Evolutionary conservation across 768 basidiomycete genomes (phyloP).

Genomic region (Strobilomyces echinocephalus): DNA sequence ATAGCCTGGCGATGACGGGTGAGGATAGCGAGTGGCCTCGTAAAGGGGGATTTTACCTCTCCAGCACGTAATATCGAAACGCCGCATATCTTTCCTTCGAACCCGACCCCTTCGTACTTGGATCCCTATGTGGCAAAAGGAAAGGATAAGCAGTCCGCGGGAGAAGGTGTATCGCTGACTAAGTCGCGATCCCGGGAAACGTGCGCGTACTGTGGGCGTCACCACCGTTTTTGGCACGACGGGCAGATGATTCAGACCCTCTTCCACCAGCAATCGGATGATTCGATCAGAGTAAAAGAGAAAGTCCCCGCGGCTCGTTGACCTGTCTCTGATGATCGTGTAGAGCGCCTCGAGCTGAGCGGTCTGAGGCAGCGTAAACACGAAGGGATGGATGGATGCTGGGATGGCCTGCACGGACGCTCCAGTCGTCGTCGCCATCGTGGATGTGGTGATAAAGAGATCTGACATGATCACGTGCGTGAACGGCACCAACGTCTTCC

Average conservation of each 20-base stretch:
- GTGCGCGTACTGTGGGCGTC: constrained; percentile 69
- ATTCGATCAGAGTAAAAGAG: constrained; percentile 94
- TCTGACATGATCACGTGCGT: background rate
- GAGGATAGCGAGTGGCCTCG: background rate
- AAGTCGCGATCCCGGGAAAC: background rate
- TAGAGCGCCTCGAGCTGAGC: constrained; percentile 93
- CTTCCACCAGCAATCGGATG: constrained; percentile 76
- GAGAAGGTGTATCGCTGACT: background rate
- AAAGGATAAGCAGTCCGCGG: background rate
- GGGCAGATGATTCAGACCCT: constrained; percentile 84
- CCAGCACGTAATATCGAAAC: constrained; percentile 94
- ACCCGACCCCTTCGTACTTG: constrained; percentile 85
- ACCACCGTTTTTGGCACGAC: constrained; percentile 71
- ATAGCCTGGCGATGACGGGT: constrained; percentile 61
- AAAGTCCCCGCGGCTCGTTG: constrained; percentile 88
- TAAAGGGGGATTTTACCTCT: constrained; percentile 48
- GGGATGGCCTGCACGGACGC: constrained; percentile 33
- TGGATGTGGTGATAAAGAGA: background rate
- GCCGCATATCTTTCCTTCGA: constrained; percentile 95
- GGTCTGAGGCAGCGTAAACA: constrained; percentile 86
- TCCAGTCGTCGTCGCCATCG: constrained; percentile 11
- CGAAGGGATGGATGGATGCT: constrained; percentile 62
- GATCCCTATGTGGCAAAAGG: constrained; percentile 48
- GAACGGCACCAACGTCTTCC: too few relatives aligned
- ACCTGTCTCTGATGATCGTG: constrained; percentile 89